These are phyloP conservation scores for Pleurotus sapidus DNA, from an alignment of 768 basidiomycete species.

Conservation along the genomic window DNA sequence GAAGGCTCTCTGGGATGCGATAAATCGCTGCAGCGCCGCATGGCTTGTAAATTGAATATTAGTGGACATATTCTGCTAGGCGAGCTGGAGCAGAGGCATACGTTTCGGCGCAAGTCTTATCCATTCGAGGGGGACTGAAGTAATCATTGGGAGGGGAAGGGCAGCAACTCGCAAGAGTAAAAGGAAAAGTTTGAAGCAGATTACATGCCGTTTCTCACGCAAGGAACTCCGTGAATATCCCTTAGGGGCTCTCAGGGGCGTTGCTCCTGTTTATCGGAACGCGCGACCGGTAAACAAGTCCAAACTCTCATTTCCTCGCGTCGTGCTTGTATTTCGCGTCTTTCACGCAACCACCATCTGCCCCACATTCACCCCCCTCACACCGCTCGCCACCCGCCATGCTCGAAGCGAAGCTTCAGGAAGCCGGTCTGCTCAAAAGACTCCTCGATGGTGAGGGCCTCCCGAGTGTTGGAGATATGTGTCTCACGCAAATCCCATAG, in stretches of 20 bases:
- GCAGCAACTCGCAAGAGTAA: background rate
- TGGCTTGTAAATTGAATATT: conserved; percentile 31
- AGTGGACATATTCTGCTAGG: background rate
- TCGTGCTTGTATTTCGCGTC: background rate
- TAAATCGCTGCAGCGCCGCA: conserved; percentile 66
- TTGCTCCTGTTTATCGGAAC: background rate
- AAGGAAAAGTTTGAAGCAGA: conserved; percentile 5
- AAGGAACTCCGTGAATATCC: background rate
- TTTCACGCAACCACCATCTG: conserved; percentile 2
- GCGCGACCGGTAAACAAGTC: conserved; percentile 1
- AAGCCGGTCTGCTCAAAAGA: conserved; percentile 89
- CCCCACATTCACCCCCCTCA: background rate
- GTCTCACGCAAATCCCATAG: conserved; percentile 35
- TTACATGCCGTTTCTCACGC: conserved; percentile 6
- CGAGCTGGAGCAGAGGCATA: conserved; percentile 18
- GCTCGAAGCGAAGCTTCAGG: conserved; percentile 89
- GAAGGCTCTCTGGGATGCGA: conserved; percentile 56
- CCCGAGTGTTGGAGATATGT: background rate
- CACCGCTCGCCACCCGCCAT: conserved; percentile 32
- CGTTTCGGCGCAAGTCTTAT: conserved; percentile 35
- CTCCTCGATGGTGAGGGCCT: conserved; percentile 78
- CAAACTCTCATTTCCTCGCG: background rate
- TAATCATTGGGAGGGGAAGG: conserved; percentile 2
- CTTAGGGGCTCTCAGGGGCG: too few relatives aligned
- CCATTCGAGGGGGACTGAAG: conserved; percentile 21